Evolutionary conservation across 2,329 filamentous ascomycete genomes (phyloP).

Genomic region (Colletotrichum sp.): DNA sequence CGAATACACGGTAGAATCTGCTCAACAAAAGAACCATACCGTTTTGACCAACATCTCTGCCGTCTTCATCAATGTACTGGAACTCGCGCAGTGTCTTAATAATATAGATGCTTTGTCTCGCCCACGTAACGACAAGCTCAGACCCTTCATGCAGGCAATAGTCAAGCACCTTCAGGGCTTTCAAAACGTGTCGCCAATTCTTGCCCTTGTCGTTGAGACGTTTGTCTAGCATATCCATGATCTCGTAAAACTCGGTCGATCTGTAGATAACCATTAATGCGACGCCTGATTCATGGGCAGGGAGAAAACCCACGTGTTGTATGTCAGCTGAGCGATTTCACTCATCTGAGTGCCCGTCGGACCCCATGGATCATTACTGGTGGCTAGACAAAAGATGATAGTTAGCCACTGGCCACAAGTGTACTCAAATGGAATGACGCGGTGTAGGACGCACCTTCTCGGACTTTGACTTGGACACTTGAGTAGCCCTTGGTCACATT

Average conservation of each 20-base stretch:
- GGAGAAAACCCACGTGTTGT: conserved; percentile 80
- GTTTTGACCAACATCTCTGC: conserved; percentile 93
- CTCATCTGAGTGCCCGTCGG: conserved; percentile 98
- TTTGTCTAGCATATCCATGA: conserved; percentile 99
- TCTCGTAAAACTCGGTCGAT: conserved; percentile 97
- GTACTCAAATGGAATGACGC: not conserved
- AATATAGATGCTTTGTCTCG: conserved; percentile 96
- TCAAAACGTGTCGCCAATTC: conserved; percentile 98
- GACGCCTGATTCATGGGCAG: not conserved
- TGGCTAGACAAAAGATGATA: conserved; percentile 64
- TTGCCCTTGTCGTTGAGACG: conserved; percentile 98
- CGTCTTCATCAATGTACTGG: conserved; percentile 94
- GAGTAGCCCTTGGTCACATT: conserved; percentile 99
- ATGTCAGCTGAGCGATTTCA: conserved; percentile 97
- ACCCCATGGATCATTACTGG: conserved; percentile 98
- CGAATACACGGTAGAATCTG: not conserved
- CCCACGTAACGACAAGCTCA: conserved; percentile 96
- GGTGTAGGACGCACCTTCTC: conserved; percentile 74
- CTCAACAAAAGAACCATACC: conserved; percentile 59
- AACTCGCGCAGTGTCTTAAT: conserved; percentile 99
- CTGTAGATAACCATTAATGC: conserved; percentile 46
- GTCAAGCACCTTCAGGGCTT: conserved; percentile 96
- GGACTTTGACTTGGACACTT: conserved; percentile 94
- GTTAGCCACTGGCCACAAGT: not conserved
- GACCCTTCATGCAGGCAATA: conserved; percentile 98